Evolutionary conservation across 129 eudicot genomes (phyloP).

Genomic region (Calendula officinalis): DNA sequence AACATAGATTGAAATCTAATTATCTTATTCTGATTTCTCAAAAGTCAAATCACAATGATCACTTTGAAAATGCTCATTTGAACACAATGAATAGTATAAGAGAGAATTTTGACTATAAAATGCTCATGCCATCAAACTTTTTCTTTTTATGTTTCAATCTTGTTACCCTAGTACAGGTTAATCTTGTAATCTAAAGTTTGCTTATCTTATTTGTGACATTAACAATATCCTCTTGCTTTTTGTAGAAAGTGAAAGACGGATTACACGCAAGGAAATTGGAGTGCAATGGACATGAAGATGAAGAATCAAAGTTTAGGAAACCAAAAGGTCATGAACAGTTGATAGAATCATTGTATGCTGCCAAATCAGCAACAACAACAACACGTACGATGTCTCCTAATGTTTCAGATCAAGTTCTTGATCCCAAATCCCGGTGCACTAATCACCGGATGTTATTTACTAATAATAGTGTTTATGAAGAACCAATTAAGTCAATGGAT

Average conservation of each 20-base stretch:
- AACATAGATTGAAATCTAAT: not conserved
- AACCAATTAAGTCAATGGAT: constrained; percentile 42
- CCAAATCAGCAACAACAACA: constrained; percentile 29
- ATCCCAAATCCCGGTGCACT: constrained; percentile 21
- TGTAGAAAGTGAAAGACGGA: constrained; percentile 66
- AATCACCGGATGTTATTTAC: constrained; percentile 38
- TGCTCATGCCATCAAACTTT: not conserved
- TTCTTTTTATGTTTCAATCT: not conserved
- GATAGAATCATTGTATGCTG: constrained; percentile 32
- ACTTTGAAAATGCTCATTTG: not conserved
- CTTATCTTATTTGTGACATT: not conserved
- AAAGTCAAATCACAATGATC: not conserved
- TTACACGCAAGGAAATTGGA: constrained; percentile 47
- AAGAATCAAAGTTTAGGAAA: constrained; percentile 40
- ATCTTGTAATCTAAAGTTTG: not conserved
- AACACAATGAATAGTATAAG: not conserved
- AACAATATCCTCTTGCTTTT: not conserved
- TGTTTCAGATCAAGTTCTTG: constrained; percentile 22
- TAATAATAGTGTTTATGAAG: constrained; percentile 39
- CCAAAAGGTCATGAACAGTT: constrained; percentile 73
- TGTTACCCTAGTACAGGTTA: not conserved
- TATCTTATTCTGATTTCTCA: not conserved
- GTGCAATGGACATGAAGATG: constrained; percentile 29
- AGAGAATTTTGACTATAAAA: not conserved
- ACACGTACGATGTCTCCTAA: constrained; percentile 16